Conservation (phyloP, 1,139 yeast genomes). For the Magnusiomyces tetraspermus region DNA sequence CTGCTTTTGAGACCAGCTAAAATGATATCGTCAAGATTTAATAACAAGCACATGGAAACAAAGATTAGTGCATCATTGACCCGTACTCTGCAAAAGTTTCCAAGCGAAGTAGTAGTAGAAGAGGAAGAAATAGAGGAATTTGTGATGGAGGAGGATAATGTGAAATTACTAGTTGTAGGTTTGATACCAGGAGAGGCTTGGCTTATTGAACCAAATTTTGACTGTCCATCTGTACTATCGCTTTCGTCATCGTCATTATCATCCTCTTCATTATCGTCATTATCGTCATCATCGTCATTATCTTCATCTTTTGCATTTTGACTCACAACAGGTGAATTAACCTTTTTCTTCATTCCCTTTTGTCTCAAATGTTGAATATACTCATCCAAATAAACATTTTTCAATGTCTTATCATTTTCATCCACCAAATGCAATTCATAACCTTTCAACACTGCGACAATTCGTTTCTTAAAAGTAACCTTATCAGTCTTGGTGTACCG, state of each 20-base stretch:
- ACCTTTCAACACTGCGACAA: neutral
- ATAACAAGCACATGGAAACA: constrained; percentile 1
- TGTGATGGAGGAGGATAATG: too few species aligned
- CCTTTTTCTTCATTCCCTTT: neutral
- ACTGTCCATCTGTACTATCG: neutral
- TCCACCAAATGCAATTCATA: constrained; percentile 2
- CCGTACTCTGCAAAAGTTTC: neutral
- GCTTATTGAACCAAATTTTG: too few species aligned
- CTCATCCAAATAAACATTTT: constrained; percentile 2
- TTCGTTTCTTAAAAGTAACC: neutral
- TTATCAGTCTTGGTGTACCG: neutral
- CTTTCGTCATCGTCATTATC: neutral
- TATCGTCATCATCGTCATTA: neutral
- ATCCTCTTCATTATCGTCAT: neutral
- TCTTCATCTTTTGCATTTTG: too few species aligned
- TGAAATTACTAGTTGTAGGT: too few species aligned
- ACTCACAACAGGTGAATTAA: too few species aligned
- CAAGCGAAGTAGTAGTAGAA: too few species aligned
- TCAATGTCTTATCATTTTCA: neutral
- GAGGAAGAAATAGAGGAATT: too few species aligned
- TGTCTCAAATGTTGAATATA: neutral
- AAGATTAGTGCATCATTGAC: neutral
- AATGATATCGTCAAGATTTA: constrained; percentile 1
- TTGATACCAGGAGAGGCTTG: too few species aligned
- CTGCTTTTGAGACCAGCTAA: neutral